Evolutionary conservation across 1,284 basidiomycete genomes (phyloP).

Genomic region (Naganishia albida): DNA sequence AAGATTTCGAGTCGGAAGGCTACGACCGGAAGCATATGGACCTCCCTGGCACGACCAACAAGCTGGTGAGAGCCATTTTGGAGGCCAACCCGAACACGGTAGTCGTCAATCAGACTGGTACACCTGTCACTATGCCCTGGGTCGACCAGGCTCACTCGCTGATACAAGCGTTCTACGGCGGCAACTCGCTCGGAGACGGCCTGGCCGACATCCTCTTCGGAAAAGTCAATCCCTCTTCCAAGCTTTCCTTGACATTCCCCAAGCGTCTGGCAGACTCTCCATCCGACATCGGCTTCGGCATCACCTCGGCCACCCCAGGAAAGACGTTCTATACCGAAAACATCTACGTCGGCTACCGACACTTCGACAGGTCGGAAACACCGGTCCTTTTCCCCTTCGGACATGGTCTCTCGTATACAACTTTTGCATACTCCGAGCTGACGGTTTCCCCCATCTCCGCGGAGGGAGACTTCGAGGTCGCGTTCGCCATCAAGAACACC

Average conservation of each 20-base stretch:
- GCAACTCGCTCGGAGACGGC: slow-evolving; percentile 37
- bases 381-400: slow-evolving; percentile 60
- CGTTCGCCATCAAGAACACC: slow-evolving; percentile 50
- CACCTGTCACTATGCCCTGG: slow-evolving; percentile 44
- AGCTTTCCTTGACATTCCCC: slow-evolving; percentile 36
- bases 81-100: slow-evolving; percentile 41
- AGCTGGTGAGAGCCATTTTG: slow-evolving; percentile 56
- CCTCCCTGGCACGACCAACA: slow-evolving; percentile 59
- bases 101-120: slow-evolving; percentile 44
- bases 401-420: slow-evolving; percentile 59
- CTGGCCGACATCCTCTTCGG: slow-evolving; percentile 43
- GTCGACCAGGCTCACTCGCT: slow-evolving; percentile 35
- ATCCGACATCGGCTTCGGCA: slow-evolving; percentile 32
- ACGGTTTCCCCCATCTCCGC: slow-evolving; percentile 26
- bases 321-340: slow-evolving; percentile 34
- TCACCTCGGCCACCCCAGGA: slow-evolving; percentile 34
- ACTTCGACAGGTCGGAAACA: slow-evolving; percentile 32
- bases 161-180: slow-evolving; percentile 37
- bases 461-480: slow-evolving; percentile 39
- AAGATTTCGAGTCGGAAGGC: slow-evolving; percentile 55
- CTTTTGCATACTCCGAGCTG: slow-evolving; percentile 54
- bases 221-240: slow-evolving; percentile 39
- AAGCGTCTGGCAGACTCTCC: slow-evolving; percentile 34
- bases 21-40: slow-evolving; percentile 47
- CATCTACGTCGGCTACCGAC: slow-evolving; percentile 34